Conservation (phyloP, 1,139 yeast species). For the Saccharomycopsis crataegensis region DNA sequence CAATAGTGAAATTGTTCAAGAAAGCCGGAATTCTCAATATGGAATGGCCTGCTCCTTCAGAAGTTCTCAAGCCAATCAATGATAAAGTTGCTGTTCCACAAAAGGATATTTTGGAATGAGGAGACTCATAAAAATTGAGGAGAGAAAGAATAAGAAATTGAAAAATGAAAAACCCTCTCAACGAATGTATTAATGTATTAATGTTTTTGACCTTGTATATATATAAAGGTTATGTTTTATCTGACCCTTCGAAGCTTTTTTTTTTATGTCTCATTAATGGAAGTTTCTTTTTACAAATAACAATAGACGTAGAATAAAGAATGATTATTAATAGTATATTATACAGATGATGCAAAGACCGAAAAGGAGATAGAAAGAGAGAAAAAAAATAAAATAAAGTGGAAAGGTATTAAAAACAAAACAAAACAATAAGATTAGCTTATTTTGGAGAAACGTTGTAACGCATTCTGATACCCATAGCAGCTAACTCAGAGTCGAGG, state of each 20-base stretch:
- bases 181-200: too few relatives aligned
- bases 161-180: not conserved
- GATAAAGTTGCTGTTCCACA: constrained; percentile 9
- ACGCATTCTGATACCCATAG: constrained; percentile 90
- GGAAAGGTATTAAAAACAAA: not conserved
- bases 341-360: not conserved
- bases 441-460: constrained; percentile 13
- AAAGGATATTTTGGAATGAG: constrained; percentile 12
- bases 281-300: too few relatives aligned
- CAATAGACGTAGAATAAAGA: too few relatives aligned
- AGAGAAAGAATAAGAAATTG: not conserved
- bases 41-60: constrained; percentile 40
- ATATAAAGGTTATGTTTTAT: too few relatives aligned
- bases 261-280: too few relatives aligned
- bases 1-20: constrained; percentile 69
- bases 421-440: constrained; percentile 29
- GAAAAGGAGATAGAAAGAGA: not conserved
- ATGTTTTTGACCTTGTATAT: too few relatives aligned
- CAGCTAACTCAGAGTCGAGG: constrained; percentile 89
- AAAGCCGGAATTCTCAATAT: constrained; percentile 73
- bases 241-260: too few relatives aligned
- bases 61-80: constrained; percentile 3
- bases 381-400: not conserved
- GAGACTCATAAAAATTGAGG: not conserved
- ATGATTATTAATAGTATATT: not conserved